A percentile compares a stretch with the other conserved stretches of the same genome.
phyloP scores from a whole-genome alignment of 2,329 filamentous ascomycete genomes.

The Aureobasidium lini region DNA sequence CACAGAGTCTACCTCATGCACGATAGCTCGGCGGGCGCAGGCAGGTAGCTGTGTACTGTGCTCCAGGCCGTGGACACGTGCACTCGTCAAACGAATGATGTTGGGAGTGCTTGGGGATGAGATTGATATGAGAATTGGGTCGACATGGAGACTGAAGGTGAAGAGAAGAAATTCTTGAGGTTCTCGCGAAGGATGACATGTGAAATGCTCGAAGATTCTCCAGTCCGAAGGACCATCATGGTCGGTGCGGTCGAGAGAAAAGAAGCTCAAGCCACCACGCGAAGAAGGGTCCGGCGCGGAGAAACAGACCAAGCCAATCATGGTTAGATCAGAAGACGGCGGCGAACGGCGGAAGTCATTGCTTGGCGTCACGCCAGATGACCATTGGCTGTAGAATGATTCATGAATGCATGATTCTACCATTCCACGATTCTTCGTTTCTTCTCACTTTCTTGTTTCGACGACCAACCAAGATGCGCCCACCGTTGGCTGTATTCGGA shows the following conservation, averaged over 20 bases:
- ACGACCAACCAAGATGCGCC: conserved; percentile 10
- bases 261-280: conserved; percentile 6
- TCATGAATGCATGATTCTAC: not conserved
- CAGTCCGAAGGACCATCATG: not conserved
- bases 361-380: conserved; percentile 10
- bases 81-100: not conserved
- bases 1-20: conserved; percentile 11
- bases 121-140: not conserved
- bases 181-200: not conserved
- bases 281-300: not conserved
- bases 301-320: not conserved
- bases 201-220: not conserved
- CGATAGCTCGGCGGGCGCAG: conserved; percentile 2
- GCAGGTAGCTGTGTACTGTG: not conserved
- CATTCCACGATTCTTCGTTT: conserved; percentile 3
- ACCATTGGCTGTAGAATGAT: not conserved
- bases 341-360: not conserved
- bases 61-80: not conserved
- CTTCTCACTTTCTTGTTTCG: not conserved
- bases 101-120: not conserved
- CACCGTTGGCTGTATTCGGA: conserved; percentile 14
- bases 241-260: not conserved
- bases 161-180: no score
- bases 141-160: not conserved
- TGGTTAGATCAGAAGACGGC: not conserved